Evolutionary conservation across 768 basidiomycete species (phyloP), one percentile per base, ranked within the genome.

Genomic region (Cyathus striatus): DNA sequence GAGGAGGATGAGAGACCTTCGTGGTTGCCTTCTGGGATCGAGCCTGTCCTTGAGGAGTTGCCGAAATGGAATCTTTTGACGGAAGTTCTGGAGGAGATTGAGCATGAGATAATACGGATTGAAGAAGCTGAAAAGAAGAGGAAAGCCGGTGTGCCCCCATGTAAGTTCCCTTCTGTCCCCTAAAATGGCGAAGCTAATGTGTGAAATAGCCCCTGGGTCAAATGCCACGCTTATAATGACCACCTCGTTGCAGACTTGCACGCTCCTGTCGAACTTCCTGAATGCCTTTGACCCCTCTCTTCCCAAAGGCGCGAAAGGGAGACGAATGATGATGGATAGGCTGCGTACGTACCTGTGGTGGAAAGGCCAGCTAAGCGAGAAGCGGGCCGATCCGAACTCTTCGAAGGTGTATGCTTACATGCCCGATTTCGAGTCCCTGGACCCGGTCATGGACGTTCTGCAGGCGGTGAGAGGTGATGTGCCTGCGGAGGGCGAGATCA

Each of bases 51-150:
- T 18, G 96, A 98, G 62, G 96, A 98, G 56, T 75, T 89, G 34
- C 94, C 94, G 0, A 99, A 99, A 59, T 98, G 96, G 95, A 75
- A 75, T 43, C 59, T 94, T 6, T 65, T 99, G 10, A 75, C 83
- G 0, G 87, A 91, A n/a, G 76, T 94, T 0, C 60, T 99, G 34
- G 73, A 90, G 40, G 96, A 99, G 64, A 85, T 92, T 2, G 96
- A 98, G 60, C 81, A 81, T 46, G 90, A 93, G 50, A 83, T 88
- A 23, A 68, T 87, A 45, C 69, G 80, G 33, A 75, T 79, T 47
- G 78, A 83, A 48, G 68, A 70, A 6, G 44, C 49, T 23, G 49
- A 57, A 22, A 63, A 57, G 39, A 48, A 62, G 6, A 54, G 52
- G 7, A 51, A 50, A 10, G 12, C 46, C 40, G 34, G 63, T 65